Conservation (phyloP, 345 rosid species). For the Noccaea caerulescens region DNA sequence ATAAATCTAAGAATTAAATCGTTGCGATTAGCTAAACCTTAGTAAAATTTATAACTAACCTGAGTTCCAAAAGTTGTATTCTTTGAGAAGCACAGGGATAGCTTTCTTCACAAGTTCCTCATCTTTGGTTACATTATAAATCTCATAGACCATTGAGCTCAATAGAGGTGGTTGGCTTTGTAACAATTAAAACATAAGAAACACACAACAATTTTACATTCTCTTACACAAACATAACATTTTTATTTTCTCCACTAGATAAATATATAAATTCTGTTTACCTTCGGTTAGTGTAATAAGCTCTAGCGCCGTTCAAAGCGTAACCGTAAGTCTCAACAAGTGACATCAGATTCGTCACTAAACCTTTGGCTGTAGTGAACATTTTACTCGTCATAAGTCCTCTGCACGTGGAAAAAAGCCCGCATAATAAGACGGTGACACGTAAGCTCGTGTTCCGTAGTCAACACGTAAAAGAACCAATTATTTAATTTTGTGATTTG, state of each 20-base stretch:
- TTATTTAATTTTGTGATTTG: background rate
- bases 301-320: constrained; percentile 79
- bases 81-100: constrained; percentile 74
- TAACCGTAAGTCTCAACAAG: constrained; percentile 70
- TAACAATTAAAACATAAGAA: constrained; percentile 16
- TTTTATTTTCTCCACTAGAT: background rate
- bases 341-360: constrained; percentile 72
- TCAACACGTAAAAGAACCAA: constrained; percentile 32
- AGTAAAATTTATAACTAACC: constrained; percentile 41
- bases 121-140: constrained; percentile 71
- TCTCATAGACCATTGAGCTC: constrained; percentile 78
- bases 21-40: background rate
- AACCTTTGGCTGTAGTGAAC: constrained; percentile 72
- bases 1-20: background rate
- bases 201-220: background rate
- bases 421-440: constrained; percentile 15
- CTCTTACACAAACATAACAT: background rate
- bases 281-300: constrained; percentile 90
- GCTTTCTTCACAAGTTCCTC: constrained; percentile 55
- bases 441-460: constrained; percentile 16
- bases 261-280: constrained; percentile 17
- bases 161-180: constrained; percentile 93
- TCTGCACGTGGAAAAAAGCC: constrained; percentile 49
- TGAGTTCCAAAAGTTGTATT: constrained; percentile 77
- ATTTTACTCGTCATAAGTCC: constrained; percentile 89